A percentile compares a stretch with the other conserved stretches of the same genome.
These are phyloP conservation scores for Pseudocercospora ulei DNA, from an alignment of 2,329 filamentous ascomycete genomes.

Conservation along the genomic window DNA sequence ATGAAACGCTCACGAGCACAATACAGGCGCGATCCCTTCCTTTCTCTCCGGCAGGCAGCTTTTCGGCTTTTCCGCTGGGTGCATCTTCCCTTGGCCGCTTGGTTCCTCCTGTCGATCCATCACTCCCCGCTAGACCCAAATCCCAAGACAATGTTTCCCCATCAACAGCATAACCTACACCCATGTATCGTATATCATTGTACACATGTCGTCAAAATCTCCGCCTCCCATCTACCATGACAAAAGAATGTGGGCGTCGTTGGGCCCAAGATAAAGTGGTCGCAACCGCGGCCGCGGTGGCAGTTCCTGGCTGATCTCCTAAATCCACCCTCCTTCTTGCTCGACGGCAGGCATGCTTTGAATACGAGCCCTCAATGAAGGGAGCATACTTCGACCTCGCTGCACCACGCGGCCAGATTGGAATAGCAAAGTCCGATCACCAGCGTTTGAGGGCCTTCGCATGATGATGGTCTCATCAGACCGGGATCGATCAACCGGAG, in stretches of 20 bases:
- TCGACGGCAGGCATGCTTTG: slow-evolving; percentile 9
- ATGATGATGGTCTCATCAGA: slow-evolving; percentile 14
- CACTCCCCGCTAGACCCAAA: no score
- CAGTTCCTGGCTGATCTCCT: not conserved
- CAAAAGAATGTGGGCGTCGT: not conserved
- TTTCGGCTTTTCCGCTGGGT: no score
- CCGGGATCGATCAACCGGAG: slow-evolving; percentile 5
- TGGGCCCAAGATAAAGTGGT: not conserved
- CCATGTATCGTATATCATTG: not conserved
- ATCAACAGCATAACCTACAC: not conserved
- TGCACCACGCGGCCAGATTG: slow-evolving; percentile 26
- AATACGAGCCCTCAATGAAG: slow-evolving; percentile 9
- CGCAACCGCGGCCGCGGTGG: not conserved
- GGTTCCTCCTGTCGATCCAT: not conserved
- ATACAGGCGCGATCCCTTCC: not conserved
- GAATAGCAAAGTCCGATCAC: slow-evolving; percentile 25
- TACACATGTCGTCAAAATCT: slow-evolving; percentile 1
- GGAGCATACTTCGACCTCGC: slow-evolving; percentile 16
- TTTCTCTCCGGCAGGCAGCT: not conserved
- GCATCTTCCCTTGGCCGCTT: no score
- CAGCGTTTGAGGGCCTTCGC: slow-evolving; percentile 23
- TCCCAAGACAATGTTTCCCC: no score
- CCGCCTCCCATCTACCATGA: not conserved
- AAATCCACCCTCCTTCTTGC: slow-evolving; percentile 16
- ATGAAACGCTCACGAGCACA: slow-evolving; percentile 2